Conservation (phyloP, 495 filamentous ascomycete genomes). For the Penicillium paradoxum region DNA sequence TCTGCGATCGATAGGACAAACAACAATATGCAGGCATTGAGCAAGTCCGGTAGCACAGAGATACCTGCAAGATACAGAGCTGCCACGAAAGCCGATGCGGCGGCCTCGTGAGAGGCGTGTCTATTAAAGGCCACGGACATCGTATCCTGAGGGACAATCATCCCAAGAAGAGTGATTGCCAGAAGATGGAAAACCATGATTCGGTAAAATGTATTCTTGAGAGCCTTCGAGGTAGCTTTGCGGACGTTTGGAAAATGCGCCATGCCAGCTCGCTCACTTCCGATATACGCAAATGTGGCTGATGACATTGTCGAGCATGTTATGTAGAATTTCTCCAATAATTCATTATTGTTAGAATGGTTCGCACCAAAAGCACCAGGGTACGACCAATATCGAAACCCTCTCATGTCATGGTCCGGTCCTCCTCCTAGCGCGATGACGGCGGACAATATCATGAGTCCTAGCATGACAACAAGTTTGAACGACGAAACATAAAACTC, state of each 20-base stretch:
- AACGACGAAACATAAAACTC: constrained; percentile 53
- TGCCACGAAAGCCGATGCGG: constrained; percentile 58
- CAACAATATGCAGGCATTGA: constrained; percentile 65
- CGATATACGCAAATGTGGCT: constrained; percentile 75
- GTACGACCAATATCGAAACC: constrained; percentile 68
- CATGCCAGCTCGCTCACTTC: constrained; percentile 74
- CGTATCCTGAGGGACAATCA: constrained; percentile 50
- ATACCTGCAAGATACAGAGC: constrained; percentile 50
- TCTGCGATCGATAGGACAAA: constrained; percentile 73
- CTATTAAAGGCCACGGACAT: constrained; percentile 34
- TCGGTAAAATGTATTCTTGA: constrained; percentile 73
- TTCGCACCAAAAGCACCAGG: constrained; percentile 25
- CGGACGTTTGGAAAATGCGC: constrained; percentile 66
- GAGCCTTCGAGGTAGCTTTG: constrained; percentile 65
- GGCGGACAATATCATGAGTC: constrained; percentile 61
- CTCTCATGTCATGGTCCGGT: constrained; percentile 57
- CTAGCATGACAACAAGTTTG: constrained; percentile 66
- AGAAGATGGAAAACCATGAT: constrained; percentile 73
- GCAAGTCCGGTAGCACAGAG: constrained; percentile 44
- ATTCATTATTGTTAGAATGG: background rate
- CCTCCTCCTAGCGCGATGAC: constrained; percentile 65
- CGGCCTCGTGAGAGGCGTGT: constrained; percentile 23
- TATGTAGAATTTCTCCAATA: constrained; percentile 50
- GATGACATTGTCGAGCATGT: constrained; percentile 71
- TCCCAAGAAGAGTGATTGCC: constrained; percentile 45